Conservation (phyloP, 1,284 basidiomycete species). For the Trametes polyzona region DNA sequence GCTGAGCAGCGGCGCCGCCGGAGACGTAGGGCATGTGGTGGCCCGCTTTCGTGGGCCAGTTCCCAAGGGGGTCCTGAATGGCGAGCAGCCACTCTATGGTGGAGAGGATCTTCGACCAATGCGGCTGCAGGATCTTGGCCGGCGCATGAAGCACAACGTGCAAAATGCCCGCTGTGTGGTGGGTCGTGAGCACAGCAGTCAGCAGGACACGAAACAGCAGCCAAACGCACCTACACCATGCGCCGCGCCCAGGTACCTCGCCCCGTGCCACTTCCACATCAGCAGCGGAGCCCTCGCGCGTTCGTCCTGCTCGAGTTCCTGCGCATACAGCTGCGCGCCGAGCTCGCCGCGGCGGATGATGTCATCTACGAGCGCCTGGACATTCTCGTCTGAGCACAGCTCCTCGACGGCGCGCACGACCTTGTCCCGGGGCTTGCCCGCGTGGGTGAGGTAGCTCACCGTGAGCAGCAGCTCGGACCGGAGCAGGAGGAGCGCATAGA, state of each 20-base stretch:
- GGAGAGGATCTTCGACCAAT: slow-evolving; percentile 44
- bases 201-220: neutral
- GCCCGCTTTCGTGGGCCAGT: slow-evolving; percentile 54
- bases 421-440: slow-evolving; percentile 18
- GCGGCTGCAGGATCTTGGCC: slow-evolving; percentile 36
- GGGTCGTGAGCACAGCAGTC: neutral
- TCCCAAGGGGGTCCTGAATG: slow-evolving; percentile 49
- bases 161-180: slow-evolving; percentile 50
- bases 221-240: slow-evolving; percentile 55
- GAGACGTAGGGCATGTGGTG: slow-evolving; percentile 27
- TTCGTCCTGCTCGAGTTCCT: slow-evolving; percentile 27
- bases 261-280: slow-evolving; percentile 63
- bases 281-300: slow-evolving; percentile 39
- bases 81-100: slow-evolving; percentile 52
- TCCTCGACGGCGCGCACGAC: slow-evolving; percentile 18
- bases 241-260: slow-evolving; percentile 56
- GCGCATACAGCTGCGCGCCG: slow-evolving; percentile 42
- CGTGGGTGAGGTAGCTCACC: slow-evolving; percentile 16
- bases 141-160: slow-evolving; percentile 53
- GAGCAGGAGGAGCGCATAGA: slow-evolving; percentile 53
- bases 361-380: slow-evolving; percentile 43
- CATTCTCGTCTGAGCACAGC: slow-evolving; percentile 26
- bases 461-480: slow-evolving; percentile 31
- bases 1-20: slow-evolving; percentile 14
- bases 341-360: slow-evolving; percentile 49